These are phyloP conservation scores for Cladophialophora immunda DNA, from an alignment of 2,329 filamentous ascomycete species.

Conservation along the genomic window DNA sequence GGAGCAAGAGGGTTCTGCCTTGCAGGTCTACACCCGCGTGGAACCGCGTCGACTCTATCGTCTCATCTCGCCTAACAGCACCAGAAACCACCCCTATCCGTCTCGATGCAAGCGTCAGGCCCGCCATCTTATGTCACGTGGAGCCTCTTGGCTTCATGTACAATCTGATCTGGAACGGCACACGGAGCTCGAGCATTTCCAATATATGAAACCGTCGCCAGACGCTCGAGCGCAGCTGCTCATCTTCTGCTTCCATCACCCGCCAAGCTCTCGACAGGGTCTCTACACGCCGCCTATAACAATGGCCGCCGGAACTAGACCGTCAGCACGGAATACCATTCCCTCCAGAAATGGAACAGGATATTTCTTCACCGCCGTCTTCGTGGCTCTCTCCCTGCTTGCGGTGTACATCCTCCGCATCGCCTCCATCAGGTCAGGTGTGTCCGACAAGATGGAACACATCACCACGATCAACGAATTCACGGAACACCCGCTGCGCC, in stretches of 20 bases:
- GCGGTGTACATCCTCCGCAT: constrained; percentile 24
- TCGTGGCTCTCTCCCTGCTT: constrained; percentile 13
- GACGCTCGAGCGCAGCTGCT: neutral
- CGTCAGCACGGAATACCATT: neutral
- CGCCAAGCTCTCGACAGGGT: neutral
- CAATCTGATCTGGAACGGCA: neutral
- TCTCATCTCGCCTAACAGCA: neutral
- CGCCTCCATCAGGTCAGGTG: constrained; percentile 6
- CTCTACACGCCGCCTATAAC: neutral
- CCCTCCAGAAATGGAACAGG: constrained; percentile 10
- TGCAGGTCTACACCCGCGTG: neutral
- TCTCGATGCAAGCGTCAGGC: neutral
- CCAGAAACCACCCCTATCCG: neutral
- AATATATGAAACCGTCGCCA: neutral
- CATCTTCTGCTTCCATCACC: neutral
- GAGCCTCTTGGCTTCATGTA: neutral
- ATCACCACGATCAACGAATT: constrained; percentile 21
- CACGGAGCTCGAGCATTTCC: neutral
- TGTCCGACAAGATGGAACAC: constrained; percentile 24
- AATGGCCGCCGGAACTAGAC: neutral
- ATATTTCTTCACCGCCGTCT: constrained; percentile 10
- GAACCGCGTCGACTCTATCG: neutral
- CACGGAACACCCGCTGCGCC: constrained; percentile 18
- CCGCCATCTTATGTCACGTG: constrained; percentile 18
- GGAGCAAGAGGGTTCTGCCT: neutral